Evolutionary conservation across 163 green algal genomes (phyloP).

Genomic region (Scenedesmus sp.): DNA sequence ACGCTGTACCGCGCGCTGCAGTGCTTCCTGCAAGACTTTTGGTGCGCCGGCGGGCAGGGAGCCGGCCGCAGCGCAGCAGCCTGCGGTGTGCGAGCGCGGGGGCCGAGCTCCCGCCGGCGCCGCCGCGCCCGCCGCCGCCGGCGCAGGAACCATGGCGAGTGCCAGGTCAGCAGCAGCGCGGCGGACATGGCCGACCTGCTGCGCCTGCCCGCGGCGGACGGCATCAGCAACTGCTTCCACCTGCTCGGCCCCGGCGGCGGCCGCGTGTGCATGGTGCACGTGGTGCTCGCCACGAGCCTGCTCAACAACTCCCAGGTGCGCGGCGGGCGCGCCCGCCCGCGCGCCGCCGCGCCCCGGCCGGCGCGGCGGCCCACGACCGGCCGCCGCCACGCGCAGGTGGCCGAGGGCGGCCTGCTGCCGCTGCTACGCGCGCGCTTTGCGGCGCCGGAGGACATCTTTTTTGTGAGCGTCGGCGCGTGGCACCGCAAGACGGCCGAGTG

Average conservation of each 20-base stretch:
- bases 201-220: background rate
- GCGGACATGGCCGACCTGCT: conserved; percentile 11
- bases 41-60: too few species aligned
- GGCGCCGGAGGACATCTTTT: conserved; percentile 24
- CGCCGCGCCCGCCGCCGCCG: too few species aligned
- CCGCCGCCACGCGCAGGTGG: background rate
- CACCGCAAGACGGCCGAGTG: background rate
- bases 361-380: too few species aligned
- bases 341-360: too few species aligned
- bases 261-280: conserved; percentile 29
- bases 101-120: too few species aligned
- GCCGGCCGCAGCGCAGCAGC: too few species aligned
- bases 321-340: too few species aligned
- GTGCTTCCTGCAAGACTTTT: conserved; percentile 43
- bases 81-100: too few species aligned
- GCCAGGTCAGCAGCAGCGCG: conserved; percentile 4
- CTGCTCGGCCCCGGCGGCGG: conserved; percentile 12
- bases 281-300: conserved; percentile 8
- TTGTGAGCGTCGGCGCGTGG: conserved; percentile 16
- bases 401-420: conserved; percentile 21
- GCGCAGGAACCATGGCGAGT: too few species aligned
- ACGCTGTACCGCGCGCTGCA: conserved; percentile 17
- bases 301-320: conserved; percentile 36
- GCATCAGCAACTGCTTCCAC: conserved; percentile 35
- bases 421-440: conserved; percentile 10